Percentiles rank a stretch among this genome's conserved stretches.
phyloP scores from a whole-genome alignment of 192 early-diverging fungal species.

The Polychytrium aggregatum region DNA sequence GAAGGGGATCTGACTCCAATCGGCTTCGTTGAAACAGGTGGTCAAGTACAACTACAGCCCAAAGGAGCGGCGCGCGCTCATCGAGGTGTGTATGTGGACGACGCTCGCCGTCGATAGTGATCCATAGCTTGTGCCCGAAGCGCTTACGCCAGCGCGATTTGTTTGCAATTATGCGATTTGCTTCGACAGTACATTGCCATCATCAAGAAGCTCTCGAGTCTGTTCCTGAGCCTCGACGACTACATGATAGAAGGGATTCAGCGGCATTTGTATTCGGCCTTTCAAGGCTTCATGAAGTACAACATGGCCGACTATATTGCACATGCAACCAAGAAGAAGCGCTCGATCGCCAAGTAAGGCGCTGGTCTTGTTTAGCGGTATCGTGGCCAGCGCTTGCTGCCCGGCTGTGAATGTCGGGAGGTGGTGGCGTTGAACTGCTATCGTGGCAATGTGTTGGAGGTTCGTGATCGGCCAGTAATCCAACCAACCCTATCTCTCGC shows the following conservation, averaged over 20 bases:
- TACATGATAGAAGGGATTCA: slow-evolving; percentile 15
- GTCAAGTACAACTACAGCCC: slow-evolving; percentile 32
- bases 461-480: too few relatives aligned
- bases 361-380: too few relatives aligned
- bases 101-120: too few relatives aligned
- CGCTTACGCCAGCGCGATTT: too few relatives aligned
- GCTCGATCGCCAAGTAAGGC: slow-evolving; percentile 7
- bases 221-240: slow-evolving; percentile 11
- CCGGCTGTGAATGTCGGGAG: too few relatives aligned
- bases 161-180: too few relatives aligned
- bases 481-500: too few relatives aligned
- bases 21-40: too few relatives aligned
- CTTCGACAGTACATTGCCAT: slow-evolving; percentile 23
- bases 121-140: too few relatives aligned
- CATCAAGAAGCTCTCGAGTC: slow-evolving; percentile 26
- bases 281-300: slow-evolving; percentile 19
- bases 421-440: too few relatives aligned
- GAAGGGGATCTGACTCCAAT: neutral
- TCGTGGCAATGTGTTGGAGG: too few relatives aligned
- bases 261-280: slow-evolving; percentile 20
- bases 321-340: slow-evolving; percentile 32
- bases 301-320: slow-evolving; percentile 17
- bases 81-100: slow-evolving; percentile 18
- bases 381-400: too few relatives aligned
- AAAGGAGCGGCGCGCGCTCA: slow-evolving; percentile 28